Conservation (phyloP, 768 basidiomycete species). For the Hydnum rufescens region DNA sequence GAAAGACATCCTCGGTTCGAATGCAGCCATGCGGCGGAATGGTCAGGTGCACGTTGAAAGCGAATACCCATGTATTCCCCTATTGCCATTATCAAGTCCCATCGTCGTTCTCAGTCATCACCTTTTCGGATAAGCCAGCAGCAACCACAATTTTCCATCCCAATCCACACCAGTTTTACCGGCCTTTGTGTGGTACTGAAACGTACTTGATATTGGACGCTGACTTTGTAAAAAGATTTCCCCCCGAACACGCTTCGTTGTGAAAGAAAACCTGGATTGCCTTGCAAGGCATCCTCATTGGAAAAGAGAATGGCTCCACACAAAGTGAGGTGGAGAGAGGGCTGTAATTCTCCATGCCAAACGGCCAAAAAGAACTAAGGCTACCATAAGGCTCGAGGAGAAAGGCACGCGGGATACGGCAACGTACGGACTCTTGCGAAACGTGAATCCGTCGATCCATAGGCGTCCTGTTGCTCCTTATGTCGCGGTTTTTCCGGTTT, state of each 20-base stretch:
- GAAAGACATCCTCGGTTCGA: constrained; percentile 88
- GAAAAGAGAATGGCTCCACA: too few relatives aligned
- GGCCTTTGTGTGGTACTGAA: constrained; percentile 67
- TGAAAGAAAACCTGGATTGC: too few relatives aligned
- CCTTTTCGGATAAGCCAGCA: constrained; percentile 89
- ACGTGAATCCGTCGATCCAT: background rate
- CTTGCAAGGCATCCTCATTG: too few relatives aligned
- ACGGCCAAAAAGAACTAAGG: too few relatives aligned
- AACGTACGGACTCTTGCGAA: background rate
- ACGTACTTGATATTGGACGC: constrained; percentile 77
- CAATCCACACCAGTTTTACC: constrained; percentile 79
- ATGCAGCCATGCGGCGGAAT: constrained; percentile 80
- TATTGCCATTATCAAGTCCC: constrained; percentile 18
- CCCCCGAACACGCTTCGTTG: constrained; percentile 55
- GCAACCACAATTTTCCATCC: constrained; percentile 87
- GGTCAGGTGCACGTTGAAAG: constrained; percentile 87
- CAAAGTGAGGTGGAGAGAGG: too few relatives aligned
- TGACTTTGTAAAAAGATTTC: constrained; percentile 93
- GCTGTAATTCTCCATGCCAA: too few relatives aligned
- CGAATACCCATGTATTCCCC: constrained; percentile 98
- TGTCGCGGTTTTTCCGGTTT: background rate
- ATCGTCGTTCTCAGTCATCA: constrained; percentile 62
- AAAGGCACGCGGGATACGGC: background rate
- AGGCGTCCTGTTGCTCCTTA: background rate
- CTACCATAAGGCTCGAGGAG: background rate